Evolutionary conservation across 2,329 filamentous ascomycete genomes (phyloP).

Genomic region (Aspergillus brasiliensis): DNA sequence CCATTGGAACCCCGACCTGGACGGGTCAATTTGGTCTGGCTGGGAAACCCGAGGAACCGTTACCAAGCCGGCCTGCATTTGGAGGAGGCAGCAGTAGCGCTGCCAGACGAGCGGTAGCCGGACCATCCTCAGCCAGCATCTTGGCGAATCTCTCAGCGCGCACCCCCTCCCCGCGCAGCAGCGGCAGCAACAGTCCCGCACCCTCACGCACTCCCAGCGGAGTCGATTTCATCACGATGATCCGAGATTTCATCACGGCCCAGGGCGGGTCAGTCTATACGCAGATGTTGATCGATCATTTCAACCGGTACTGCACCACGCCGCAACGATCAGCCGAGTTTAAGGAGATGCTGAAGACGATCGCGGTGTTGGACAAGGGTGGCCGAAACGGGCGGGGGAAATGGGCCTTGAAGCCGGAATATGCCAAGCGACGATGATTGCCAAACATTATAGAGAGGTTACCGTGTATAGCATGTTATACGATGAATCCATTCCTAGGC

Average conservation of each 20-base stretch:
- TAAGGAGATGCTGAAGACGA: constrained; percentile 73
- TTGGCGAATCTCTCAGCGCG: constrained; percentile 42
- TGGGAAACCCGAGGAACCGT: constrained; percentile 64
- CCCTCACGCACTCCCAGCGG: constrained; percentile 46
- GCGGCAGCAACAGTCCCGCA: constrained; percentile 45
- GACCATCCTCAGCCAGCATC: constrained; percentile 44
- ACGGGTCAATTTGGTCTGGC: constrained; percentile 80
- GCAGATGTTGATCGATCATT: constrained; percentile 86
- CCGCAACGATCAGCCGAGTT: constrained; percentile 73
- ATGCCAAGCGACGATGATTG: constrained; percentile 28
- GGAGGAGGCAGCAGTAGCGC: constrained; percentile 37
- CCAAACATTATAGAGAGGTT: too few relatives aligned
- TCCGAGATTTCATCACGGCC: constrained; percentile 74
- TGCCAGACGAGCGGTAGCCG: constrained; percentile 37
- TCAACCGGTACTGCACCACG: constrained; percentile 76
- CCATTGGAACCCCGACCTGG: constrained; percentile 89
- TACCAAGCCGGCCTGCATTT: constrained; percentile 49
- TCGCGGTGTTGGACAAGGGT: constrained; percentile 69
- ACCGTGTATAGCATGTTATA: neutral
- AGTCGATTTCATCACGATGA: constrained; percentile 69
- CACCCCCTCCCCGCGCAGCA: constrained; percentile 25
- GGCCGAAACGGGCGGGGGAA: constrained; percentile 51
- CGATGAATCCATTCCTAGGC: neutral
- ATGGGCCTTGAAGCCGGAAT: constrained; percentile 64
- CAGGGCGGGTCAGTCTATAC: constrained; percentile 79